Base-by-base conservation (phyloP, 2,329 filamentous ascomycete species). In the Botryotinia globosa region DNA sequence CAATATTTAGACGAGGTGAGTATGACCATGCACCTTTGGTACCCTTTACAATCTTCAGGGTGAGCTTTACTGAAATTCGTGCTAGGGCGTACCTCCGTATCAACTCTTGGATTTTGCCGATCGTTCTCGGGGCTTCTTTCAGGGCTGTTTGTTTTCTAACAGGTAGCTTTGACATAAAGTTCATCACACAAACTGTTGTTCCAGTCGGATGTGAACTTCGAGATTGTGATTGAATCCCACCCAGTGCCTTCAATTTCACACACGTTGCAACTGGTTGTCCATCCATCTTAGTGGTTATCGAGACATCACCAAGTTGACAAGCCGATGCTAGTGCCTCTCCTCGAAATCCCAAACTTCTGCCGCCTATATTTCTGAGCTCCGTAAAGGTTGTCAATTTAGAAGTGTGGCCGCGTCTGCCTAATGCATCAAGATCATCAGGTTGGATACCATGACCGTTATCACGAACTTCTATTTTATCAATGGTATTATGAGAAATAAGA, bases 371-470 rank as follows among this genome's bases (percentile, higher is more conserved):
- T 68, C 82, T 84, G 54, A 94, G 82, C 67, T 94, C 90, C 0
- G 88, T 85, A 73, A 91, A 87, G n/a, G 83, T 83, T 66, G 82
- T 83, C 61, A 94, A 85, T 82, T 94, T 95, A 84, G 91, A 94
- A 1, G 92, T 94, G 77, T 91, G 87, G 44, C 90, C 88, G n/a
- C 85, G 85, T 70, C 86, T 86, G n/a, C 90, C 91, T 3, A 93
- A 84, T 8, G 85, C 80, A 25, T 86, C 81, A 54, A 90, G 88
- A 79, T 94, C 91, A 39, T 87, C 85, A 1, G 85, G 80, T 25
- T 84, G 83, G 74, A 95, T 92, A 20, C 92, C 92, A 72, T 86
- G 83, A n/a, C 92, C 92, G 81, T 94, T 92, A 80, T 93, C 91
- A 62, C 88, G 86, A 66, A 94, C 88, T 77, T 92, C 88, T 54